Evolutionary conservation across 164 flowering plant species (phyloP).

Genomic region (Piper betle): DNA sequence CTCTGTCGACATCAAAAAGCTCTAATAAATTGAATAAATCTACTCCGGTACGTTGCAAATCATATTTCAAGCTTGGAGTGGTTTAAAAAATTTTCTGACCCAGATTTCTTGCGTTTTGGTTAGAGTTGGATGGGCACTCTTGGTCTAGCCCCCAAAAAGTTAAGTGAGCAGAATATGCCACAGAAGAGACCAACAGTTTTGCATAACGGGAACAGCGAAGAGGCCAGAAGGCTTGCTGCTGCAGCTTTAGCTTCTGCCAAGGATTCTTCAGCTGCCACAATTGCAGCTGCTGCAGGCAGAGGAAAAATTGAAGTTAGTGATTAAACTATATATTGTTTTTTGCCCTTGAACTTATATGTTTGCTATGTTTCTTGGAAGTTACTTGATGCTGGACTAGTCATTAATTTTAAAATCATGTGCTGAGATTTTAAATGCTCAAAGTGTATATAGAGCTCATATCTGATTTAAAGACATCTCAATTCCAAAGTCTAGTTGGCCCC

Average conservation of each 20-base stretch:
- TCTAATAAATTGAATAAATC: too few species aligned
- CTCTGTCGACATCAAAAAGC: too few species aligned
- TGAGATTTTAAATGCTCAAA: too few species aligned
- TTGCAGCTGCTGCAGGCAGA: conserved; percentile 26
- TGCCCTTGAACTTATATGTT: not conserved
- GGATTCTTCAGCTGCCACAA: conserved; percentile 46
- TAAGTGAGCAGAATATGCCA: conserved; percentile 6
- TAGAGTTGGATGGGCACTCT: conserved; percentile 71
- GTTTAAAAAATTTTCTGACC: too few species aligned
- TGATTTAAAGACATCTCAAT: too few species aligned
- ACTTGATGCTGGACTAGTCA: too few species aligned
- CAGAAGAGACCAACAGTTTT: conserved; percentile 16
- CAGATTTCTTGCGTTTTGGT: not conserved
- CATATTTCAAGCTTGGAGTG: too few species aligned
- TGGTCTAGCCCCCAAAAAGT: conserved; percentile 45
- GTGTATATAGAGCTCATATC: too few species aligned
- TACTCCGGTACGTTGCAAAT: too few species aligned
- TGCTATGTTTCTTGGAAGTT: too few species aligned
- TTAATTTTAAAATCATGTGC: too few species aligned
- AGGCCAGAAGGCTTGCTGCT: conserved; percentile 71
- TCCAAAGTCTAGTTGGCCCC: too few species aligned
- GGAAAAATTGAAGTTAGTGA: conserved; percentile 74
- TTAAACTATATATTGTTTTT: not conserved
- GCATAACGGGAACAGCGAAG: conserved; percentile 42
- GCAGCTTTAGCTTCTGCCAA: conserved; percentile 75